Evolutionary conservation across 129 eudicot species (phyloP).

Genomic region (Chrysanthemum seticuspe): DNA sequence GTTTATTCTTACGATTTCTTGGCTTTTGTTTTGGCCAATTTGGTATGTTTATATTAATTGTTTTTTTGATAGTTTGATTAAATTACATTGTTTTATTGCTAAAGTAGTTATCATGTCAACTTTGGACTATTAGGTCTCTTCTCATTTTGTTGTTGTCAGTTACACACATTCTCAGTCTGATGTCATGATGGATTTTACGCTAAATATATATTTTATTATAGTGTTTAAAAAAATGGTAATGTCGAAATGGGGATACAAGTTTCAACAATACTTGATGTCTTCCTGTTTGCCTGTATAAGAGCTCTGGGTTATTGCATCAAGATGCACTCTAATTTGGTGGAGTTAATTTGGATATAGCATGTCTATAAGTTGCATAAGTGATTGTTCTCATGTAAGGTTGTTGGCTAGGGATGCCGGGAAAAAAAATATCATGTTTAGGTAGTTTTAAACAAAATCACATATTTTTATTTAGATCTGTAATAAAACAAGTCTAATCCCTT

Average conservation of each 20-base stretch:
- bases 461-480: not conserved
- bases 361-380: not conserved
- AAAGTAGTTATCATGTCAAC: not conserved
- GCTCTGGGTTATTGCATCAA: not conserved
- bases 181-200: not conserved
- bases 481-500: not conserved
- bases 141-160: not conserved
- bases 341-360: not conserved
- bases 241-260: not conserved
- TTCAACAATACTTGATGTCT: not conserved
- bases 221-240: not conserved
- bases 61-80: not conserved
- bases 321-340: not conserved
- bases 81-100: not conserved
- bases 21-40: constrained; percentile 7
- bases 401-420: not conserved
- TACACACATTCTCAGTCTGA: not conserved
- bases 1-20: constrained; percentile 11
- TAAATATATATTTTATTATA: not conserved
- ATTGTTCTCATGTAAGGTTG: not conserved
- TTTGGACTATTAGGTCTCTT: not conserved
- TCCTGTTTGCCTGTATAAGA: not conserved
- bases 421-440: not conserved
- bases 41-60: constrained; percentile 5
- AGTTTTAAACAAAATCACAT: no score